Conservation (phyloP, 169 alveolate genomes). For the Babesia ovata region DNA sequence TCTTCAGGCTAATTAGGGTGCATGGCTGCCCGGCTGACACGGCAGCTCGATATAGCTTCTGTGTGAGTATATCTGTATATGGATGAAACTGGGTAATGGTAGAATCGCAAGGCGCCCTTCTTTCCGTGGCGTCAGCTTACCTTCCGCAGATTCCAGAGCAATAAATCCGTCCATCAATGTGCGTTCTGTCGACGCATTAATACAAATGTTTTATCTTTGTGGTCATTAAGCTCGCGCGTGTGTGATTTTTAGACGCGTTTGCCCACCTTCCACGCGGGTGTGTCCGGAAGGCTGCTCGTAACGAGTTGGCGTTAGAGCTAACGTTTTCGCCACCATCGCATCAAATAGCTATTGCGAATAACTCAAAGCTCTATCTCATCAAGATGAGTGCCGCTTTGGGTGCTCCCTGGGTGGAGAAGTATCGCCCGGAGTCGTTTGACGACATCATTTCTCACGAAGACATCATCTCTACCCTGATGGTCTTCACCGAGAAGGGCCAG, state of each 20-base stretch:
- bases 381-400: conserved; percentile 55
- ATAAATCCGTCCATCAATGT: conserved; percentile 34
- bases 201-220: too few species aligned
- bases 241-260: neutral
- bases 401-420: conserved; percentile 91
- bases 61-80: conserved; percentile 9
- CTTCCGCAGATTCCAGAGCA: conserved; percentile 41
- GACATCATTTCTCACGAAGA: conserved; percentile 94
- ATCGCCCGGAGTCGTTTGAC: conserved; percentile 90
- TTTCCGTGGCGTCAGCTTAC: neutral
- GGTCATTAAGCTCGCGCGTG: neutral
- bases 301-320: neutral
- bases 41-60: neutral
- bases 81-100: neutral
- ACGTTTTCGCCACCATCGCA: neutral
- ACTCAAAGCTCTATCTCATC: neutral
- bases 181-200: neutral
- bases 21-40: conserved; percentile 13
- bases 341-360: neutral
- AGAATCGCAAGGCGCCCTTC: too few species aligned
- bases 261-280: conserved; percentile 21
- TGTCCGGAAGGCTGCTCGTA: neutral
- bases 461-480: conserved; percentile 89
- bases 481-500: conserved; percentile 91
- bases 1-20: conserved; percentile 23